Base-by-base conservation (phyloP, 371 early-diverging fungal genomes). In the Syncephalis plumigaleata region DNA sequence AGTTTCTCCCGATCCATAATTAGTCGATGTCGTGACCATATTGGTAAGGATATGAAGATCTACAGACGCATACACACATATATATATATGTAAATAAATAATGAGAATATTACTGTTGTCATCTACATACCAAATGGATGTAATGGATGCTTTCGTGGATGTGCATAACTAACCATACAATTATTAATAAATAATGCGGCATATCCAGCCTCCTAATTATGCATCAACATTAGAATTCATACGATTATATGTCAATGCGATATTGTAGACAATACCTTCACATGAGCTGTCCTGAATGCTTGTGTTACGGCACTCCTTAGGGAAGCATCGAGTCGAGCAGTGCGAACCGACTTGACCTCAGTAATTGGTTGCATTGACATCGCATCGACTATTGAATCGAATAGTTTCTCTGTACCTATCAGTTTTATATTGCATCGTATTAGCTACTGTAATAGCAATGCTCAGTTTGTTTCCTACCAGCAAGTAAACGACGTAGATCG, bases 31-130 rank as follows among this genome's bases (percentile, higher is more conserved):
- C 1, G 74, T 70, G 15, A 88, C 61, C 73, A 89, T 74, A 50
- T 87, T 91, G 50, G 84, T 80, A 4, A 92, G 59, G 25, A 91
- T 59, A 50, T 84, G 86, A 13, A 89, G 60, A 56, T 94, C 94
- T 71, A 54, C 24, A 26, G 38, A 47, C 42, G 37, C 25, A 17
- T 27, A 44, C 37, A 18, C 50, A 11, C 40, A 37, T 8, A n/a
- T 37, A 47, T 37, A 50, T 31, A 42, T n/a, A 24, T 23, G 36
- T 13, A 55, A 39, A 27, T 36, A 39, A 2, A 43, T 18, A 23
- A 44, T 9, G 25, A 26, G 17, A 27, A 21, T n/a, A n/a, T n/a
- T n/a, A n/a, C n/a, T n/a, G n/a, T n/a, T n/a, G n/a, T n/a, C n/a
- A n/a, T n/a, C n/a, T 26, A 17, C 22, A 20, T 52, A 74, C 73